Evolutionary conservation across 805 yeast species (phyloP), one percentile per base, ranked within the genome.

Genomic region (Myxozyma geophila): DNA sequence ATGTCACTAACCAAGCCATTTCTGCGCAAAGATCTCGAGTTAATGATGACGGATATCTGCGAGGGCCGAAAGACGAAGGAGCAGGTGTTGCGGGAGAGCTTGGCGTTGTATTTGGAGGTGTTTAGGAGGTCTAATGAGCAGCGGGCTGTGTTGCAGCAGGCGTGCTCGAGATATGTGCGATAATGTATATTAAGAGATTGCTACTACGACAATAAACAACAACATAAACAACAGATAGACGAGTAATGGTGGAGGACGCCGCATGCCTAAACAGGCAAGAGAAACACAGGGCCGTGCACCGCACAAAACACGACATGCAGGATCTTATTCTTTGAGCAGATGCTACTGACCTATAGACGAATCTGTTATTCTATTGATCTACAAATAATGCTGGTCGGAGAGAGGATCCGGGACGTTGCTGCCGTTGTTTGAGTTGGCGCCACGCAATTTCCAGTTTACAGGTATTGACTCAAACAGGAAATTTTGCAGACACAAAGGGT

Each of bases 1-100:
- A 78, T 81, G 63, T 87, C 93, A 0, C 79, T 95, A 64, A 87
- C 97, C 0, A 93, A 95, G 71, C 99, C 99, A 3, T 89, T 89
- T 70, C 76, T 95, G 64, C 79, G 99, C 60, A 86, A 88, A 59
- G 85, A 84, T 49, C 78, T 95, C 74, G 99, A 95, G 72, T 77
- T 74, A 15, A 83, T 85, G 54, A 78, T 95, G 71, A 83, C 79
- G 59, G 80, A 81, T 44, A 89, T 95, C 2, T 88, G 92, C 58
- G 81, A 82, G 0, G 98, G 98, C 0, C 68, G 71, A 4, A 76
- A 79, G 40, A 73, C 83, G 0, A 85, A 83, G 69, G 77, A 77
- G 2, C 80, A 78, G 12, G 95, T 91, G 0, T 71, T 87, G 1
- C 72, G 74, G 2, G 85, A 85, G 68, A 82, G 87, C 51, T 73